Evolutionary conservation across 495 filamentous ascomycete genomes (phyloP), one percentile per base, ranked within the genome.

Genomic region (Pseudoneurospora amorphoporcata): DNA sequence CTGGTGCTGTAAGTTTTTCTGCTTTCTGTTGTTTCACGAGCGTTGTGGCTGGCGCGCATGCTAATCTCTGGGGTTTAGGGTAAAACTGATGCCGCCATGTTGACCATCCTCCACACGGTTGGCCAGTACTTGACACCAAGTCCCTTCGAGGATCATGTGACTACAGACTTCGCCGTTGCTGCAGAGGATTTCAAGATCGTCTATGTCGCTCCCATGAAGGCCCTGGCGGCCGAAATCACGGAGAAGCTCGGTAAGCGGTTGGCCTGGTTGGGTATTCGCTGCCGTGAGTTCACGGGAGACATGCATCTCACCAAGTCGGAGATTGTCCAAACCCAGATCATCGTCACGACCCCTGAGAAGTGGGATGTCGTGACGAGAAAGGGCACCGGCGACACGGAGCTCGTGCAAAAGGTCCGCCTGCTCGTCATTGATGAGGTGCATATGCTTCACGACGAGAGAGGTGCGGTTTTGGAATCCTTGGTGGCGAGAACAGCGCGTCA

Each of bases 391-490:
- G 95, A 99, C 78, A 98, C 96, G 7, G 96, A 98, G 78, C 87
- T 99, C 12, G 95, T 98, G 4, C 95, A 98, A 76, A 99, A 99
- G 77, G 95, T 99, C 12, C 89, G 95, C 19, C 83, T 99, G 39
- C 87, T 99, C 69, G 98, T 99, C 75, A 97, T 99, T 77, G 95
- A 99, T 81, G 95, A 99, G 82, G 95, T 99, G 3, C 95, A 99
- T 76, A 99, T 99, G 95, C 90, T 99, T 75, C 95, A 99, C 77
- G 95, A 99, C 79, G 95, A 98, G 78, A 90, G 95, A 77, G 95
- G 95, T 76, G 94, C 95, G 7, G 96, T 99, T 12, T 86, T 99
- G 68, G 95, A 99, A 78, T 97, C 94, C 7, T 83, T 99, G 68
- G 95, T 98, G 19, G 95, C 95, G 6, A 88, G 95, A 68, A 99